Percentiles rank a stretch among this genome's conserved stretches.
phyloP scores from a whole-genome alignment of 2,329 filamentous ascomycete species.

The Fonsecaea pugnacius region DNA sequence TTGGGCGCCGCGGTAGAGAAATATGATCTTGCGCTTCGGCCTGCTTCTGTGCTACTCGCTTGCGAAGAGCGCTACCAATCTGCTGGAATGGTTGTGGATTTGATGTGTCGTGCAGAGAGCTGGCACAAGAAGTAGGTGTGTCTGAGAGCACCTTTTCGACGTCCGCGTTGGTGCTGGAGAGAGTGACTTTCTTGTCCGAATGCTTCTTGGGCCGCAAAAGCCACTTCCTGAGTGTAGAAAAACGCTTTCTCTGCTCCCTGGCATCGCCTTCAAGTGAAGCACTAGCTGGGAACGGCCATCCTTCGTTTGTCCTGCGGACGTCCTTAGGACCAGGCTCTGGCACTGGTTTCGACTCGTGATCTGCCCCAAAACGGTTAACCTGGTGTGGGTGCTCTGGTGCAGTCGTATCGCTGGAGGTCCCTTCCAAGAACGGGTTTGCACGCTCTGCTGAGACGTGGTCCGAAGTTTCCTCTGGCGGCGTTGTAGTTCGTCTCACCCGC shows the following conservation, averaged over 20 bases:
- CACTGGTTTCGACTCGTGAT: not conserved
- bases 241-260: slow-evolving; percentile 10
- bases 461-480: not conserved
- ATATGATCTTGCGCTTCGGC: not conserved
- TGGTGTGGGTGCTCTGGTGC: not conserved
- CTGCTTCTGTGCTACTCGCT: slow-evolving; percentile 2
- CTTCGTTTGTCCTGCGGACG: not conserved
- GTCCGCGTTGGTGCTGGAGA: not conserved
- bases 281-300: not conserved
- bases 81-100: not conserved
- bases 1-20: not conserved
- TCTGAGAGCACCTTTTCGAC: not conserved
- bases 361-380: not conserved
- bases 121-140: not conserved
- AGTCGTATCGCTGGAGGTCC: not conserved
- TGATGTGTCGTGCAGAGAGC: not conserved
- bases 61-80: slow-evolving; percentile 2
- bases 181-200: not conserved
- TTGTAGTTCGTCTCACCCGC: not conserved
- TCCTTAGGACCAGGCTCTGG: not conserved
- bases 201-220: not conserved
- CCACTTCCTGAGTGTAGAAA: slow-evolving; percentile 2
- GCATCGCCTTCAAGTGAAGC: not conserved
- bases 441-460: not conserved
- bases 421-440: not conserved